Evolutionary conservation across 2,329 filamentous ascomycete species (phyloP), one percentile per base, ranked within the genome.

Genomic region (Phaeosphaeria sp.): DNA sequence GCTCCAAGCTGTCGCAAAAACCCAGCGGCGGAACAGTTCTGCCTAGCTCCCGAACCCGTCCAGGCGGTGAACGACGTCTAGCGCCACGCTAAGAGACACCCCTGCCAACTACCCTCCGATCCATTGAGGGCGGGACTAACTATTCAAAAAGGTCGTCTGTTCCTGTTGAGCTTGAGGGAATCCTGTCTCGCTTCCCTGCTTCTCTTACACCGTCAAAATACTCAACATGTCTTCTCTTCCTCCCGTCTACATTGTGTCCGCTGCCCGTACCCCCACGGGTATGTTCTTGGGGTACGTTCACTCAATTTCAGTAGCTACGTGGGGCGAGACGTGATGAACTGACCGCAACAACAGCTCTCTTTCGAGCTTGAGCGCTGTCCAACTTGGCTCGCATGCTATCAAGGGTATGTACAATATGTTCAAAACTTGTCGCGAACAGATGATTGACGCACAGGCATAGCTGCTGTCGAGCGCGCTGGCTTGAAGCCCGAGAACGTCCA

Each of bases 171-270:
- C 42, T 21, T 27, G 11, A 54, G 44, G 43, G 52, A 17, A 48
- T 49, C 53, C 33, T 52, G 18, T 51, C 56, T 50, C 44, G 43
- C 55, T 47, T 50, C 47, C 21, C n/a, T 53, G 49, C 36, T 52
- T n/a, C 48, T 53, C 46, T 50, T 18, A 46, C 51, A 36, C 20
- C 9, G 58, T 20, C 46, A 60, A 58, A 54, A 63, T 60, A 64
- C 50, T 57, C 80, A 87, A 71, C 59, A 96, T 96, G 91, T 85
- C 92, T 76, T 87, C 87, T 68, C 86, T 93, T 64, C 90, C 92
- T 66, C 86, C 93, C 58, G 94, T 99, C 67, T 99, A 99, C 83
- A 97, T 99, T 74, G 93, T 97, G 75, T 95, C 95, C 58, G 90
- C 89, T 65, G 91, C 88, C 73, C 88, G 93, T 80, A 99, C 95